These are phyloP conservation scores for Agroathelia rolfsii DNA, from an alignment of 1,284 basidiomycete species.

Conservation along the genomic window DNA sequence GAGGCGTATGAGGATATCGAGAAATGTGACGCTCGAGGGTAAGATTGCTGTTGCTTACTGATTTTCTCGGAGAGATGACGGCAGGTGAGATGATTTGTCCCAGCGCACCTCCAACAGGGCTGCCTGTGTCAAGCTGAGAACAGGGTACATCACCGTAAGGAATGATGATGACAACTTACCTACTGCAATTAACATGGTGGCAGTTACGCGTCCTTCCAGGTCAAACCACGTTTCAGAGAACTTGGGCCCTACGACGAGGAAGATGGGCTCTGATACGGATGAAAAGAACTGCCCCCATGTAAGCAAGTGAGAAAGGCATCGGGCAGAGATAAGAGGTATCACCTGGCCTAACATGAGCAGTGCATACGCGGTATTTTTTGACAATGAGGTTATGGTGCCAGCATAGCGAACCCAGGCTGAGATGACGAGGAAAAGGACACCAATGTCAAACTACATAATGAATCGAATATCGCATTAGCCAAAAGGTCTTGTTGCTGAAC, in stretches of 20 bases:
- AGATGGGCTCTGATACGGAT: constrained; percentile 28
- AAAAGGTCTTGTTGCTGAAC: too few relatives aligned
- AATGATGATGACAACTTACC: constrained; percentile 15
- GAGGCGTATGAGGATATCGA: background rate
- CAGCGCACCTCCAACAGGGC: constrained; percentile 26
- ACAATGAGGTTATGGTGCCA: constrained; percentile 24
- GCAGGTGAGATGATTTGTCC: constrained; percentile 30
- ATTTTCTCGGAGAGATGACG: constrained; percentile 17
- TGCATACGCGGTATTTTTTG: constrained; percentile 23
- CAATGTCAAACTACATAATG: constrained; percentile 24
- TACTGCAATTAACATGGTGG: constrained; percentile 36
- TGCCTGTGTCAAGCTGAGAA: constrained; percentile 16
- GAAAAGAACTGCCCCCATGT: constrained; percentile 21
- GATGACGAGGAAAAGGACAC: constrained; percentile 22
- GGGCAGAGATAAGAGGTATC: constrained; percentile 7
- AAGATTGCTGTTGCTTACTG: constrained; percentile 17
- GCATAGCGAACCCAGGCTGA: constrained; percentile 36
- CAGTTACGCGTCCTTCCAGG: constrained; percentile 32
- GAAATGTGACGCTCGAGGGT: background rate
- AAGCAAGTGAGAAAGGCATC: background rate
- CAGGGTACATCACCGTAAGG: background rate
- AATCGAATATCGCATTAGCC: constrained; percentile 1
- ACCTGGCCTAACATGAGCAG: constrained; percentile 34
- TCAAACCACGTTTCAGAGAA: constrained; percentile 41
- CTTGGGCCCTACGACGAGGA: constrained; percentile 31